Conservation (phyloP, 495 filamentous ascomycete genomes). For the Lindgomyces ingoldianus region DNA sequence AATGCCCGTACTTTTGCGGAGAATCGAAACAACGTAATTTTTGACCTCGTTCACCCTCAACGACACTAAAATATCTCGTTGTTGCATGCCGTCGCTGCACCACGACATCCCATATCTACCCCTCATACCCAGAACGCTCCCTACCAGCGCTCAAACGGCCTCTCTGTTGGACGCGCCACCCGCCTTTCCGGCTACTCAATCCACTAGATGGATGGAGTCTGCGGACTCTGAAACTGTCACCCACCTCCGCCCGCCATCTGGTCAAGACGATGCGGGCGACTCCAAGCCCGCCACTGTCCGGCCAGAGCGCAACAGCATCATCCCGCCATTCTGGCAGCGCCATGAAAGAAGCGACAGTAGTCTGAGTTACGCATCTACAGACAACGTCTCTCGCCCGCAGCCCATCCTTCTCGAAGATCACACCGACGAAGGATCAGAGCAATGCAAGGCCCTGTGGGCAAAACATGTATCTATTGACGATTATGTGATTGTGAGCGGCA, state of each 20-base stretch:
- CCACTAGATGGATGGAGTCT: conserved; percentile 42
- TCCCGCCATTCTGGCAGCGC: conserved; percentile 48
- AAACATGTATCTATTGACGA: conserved; percentile 66
- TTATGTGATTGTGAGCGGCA: conserved; percentile 64
- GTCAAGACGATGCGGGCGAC: conserved; percentile 9
- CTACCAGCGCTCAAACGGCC: not conserved
- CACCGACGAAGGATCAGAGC: conserved; percentile 63
- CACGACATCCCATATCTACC: not conserved
- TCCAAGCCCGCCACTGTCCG: conserved; percentile 6
- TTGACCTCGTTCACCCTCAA: not conserved
- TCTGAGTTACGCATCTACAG: conserved; percentile 36
- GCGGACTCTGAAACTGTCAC: conserved; percentile 24
- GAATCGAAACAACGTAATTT: conserved; percentile 9
- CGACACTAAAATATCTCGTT: conserved; percentile 7
- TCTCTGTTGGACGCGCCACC: conserved; percentile 12
- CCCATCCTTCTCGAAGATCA: conserved; percentile 71
- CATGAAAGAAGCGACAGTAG: conserved; percentile 43
- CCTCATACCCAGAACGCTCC: not conserved
- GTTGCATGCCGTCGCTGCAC: conserved; percentile 10
- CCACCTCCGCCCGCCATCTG: conserved; percentile 13
- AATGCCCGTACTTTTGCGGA: conserved; percentile 6
- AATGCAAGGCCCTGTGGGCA: conserved; percentile 67
- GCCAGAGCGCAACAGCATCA: conserved; percentile 31
- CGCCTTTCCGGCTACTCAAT: not conserved
- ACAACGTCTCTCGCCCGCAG: conserved; percentile 35